Conservation (phyloP, 805 yeast species). For the Ogataea nakhonphanomensis region DNA sequence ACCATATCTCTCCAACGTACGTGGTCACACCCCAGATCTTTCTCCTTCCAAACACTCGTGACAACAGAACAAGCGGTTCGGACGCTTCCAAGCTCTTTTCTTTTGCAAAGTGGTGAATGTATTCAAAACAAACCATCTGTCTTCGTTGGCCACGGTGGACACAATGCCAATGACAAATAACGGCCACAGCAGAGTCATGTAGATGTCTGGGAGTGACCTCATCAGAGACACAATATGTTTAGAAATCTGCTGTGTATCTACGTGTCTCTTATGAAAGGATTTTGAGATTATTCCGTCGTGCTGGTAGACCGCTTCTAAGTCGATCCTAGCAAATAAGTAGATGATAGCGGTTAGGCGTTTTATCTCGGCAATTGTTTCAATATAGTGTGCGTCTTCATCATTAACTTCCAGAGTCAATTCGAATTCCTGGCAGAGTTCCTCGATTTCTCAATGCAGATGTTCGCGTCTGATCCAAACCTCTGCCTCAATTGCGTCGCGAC, state of each 20-base stretch:
- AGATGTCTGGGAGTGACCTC: conserved; percentile 28
- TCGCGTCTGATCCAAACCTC: conserved; percentile 16
- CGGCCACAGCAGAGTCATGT: conserved; percentile 42
- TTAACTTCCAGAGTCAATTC: conserved; percentile 24
- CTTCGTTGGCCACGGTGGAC: conserved; percentile 35
- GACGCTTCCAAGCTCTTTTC: conserved; percentile 37
- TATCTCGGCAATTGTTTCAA: conserved; percentile 36
- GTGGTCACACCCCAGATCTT: conserved; percentile 30
- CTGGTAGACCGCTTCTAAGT: conserved; percentile 25
- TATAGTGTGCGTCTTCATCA: conserved; percentile 18
- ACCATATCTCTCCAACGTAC: conserved; percentile 40
- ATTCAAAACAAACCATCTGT: conserved; percentile 38
- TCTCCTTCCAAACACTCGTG: conserved; percentile 39
- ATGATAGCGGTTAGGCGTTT: conserved; percentile 35
- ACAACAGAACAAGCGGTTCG: conserved; percentile 36
- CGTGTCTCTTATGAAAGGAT: conserved; percentile 6
- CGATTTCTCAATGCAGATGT: conserved; percentile 27
- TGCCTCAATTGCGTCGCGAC: conserved; percentile 4
- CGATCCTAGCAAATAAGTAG: conserved; percentile 36
- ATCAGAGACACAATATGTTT: conserved; percentile 25
- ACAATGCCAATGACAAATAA: conserved; percentile 38
- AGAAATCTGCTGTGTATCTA: conserved; percentile 19
- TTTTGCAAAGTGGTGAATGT: conserved; percentile 34
- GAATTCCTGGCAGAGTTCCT: conserved; percentile 25
- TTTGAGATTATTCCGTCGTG: conserved; percentile 13